Evolutionary conservation across 2,329 filamentous ascomycete species (phyloP), one percentile per base, ranked within the genome.

Genomic region (Rutstroemia sp.): DNA sequence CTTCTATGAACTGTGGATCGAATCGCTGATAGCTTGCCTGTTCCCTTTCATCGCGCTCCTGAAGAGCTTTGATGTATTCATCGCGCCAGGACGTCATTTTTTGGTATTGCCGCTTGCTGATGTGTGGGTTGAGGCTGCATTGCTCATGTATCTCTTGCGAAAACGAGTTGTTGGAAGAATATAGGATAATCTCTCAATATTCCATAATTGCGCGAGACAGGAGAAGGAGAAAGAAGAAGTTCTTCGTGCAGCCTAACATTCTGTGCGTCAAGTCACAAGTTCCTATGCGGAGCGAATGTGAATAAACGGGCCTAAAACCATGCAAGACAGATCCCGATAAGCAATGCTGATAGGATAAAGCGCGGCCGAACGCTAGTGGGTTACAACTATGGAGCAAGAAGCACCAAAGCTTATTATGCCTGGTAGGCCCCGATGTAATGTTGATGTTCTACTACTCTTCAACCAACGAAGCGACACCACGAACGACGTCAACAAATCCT

Each of bases 41-140:
- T 67, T 90, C 87, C 61, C 83, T 79, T 67, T 83, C 79, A 66
- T 90, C 88, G 61, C 84, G 78, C 66, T 87, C 85, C 64, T 83
- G 80, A 62, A 97, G 78, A 62, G 87, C 86, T 60, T 82, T 77
- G 60, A 89, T 77, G 71, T 95, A 96, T 67, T 95, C 88, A 63
- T 88, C 84, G 67, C 86, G 81, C 88, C 92, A 95, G 27, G 67
- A 64, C 62, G 63, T 52, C 66, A 67, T 68, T 50, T 54, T 64
- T 21, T 25, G 30, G 34, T 57, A 52, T 47, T 61, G 25, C 55
- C 45, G 46, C 45, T 37, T 42, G 34, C 41, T 58, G 44, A 46
- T 49, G 54, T 46, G 16, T 30, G 34, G 30, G 19, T 27, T 30
- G 47, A 58, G 38, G 39, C 42, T 42, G 45, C 53, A 58, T 58